Conservation (phyloP, 2,329 filamentous ascomycete species). For the Hypoxylon sp. region DNA sequence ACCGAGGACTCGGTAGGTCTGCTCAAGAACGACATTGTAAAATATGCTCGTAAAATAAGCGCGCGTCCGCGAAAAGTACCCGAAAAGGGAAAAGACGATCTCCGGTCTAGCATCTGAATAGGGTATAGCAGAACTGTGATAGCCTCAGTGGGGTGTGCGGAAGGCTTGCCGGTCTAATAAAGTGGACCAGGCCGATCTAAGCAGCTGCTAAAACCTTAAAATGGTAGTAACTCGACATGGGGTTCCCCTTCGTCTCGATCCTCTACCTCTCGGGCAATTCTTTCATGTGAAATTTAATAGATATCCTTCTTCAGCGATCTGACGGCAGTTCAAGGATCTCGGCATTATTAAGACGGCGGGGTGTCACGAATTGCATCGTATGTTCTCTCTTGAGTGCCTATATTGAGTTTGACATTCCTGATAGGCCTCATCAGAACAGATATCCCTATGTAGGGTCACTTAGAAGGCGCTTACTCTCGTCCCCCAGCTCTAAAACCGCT, state of each 20-base stretch:
- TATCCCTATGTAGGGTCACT: background rate
- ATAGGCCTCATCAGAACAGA: background rate
- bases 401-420: background rate
- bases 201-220: conserved; percentile 36
- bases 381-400: background rate
- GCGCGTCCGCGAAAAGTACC: conserved; percentile 17
- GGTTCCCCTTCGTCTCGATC: conserved; percentile 22
- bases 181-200: conserved; percentile 11
- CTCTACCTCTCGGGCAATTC: background rate
- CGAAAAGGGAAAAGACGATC: conserved; percentile 21
- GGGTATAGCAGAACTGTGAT: conserved; percentile 17
- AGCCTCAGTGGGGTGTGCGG: conserved; percentile 21
- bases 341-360: background rate
- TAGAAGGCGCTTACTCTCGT: conserved; percentile 5
- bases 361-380: background rate
- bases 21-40: conserved; percentile 4
- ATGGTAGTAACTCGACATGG: conserved; percentile 22
- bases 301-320: conserved; percentile 5
- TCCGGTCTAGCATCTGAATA: conserved; percentile 17
- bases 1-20: conserved; percentile 20
- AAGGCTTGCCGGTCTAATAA: conserved; percentile 1
- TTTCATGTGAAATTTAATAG: conserved; percentile 37
- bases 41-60: background rate
- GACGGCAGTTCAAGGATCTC: background rate
- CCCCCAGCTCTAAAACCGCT: conserved; percentile 15